These are phyloP conservation scores for Mycena sp. DNA, from an alignment of 1,284 basidiomycete genomes.

Conservation along the genomic window DNA sequence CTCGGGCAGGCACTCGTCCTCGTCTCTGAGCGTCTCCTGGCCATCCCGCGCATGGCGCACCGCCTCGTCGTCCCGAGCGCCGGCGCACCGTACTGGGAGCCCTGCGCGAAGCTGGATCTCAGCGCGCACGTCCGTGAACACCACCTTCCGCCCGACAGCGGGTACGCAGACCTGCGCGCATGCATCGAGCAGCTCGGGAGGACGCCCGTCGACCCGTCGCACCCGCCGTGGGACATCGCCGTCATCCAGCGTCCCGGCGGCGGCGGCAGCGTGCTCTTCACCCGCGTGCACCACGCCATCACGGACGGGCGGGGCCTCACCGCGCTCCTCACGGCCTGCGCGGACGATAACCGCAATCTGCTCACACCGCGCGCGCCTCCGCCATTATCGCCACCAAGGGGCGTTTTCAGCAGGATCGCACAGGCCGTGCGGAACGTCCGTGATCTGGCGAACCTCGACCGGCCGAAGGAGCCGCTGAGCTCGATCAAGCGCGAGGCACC, in stretches of 20 bases:
- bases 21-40: constrained; percentile 7
- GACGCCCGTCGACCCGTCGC: neutral
- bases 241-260: neutral
- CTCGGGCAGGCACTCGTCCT: neutral
- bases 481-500: constrained; percentile 11
- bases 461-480: neutral
- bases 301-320: constrained; percentile 12
- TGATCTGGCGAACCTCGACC: constrained; percentile 7
- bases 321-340: neutral
- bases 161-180: constrained; percentile 10
- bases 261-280: constrained; percentile 6
- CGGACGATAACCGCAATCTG: neutral
- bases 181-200: constrained; percentile 6
- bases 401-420: neutral
- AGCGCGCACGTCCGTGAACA: constrained; percentile 3
- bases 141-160: neutral
- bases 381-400: neutral
- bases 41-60: constrained; percentile 18
- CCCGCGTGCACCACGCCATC: constrained; percentile 19
- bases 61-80: constrained; percentile 7
- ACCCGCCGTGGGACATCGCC: constrained; percentile 13
- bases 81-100: constrained; percentile 9
- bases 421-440: neutral
- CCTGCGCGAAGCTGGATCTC: constrained; percentile 3
- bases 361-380: neutral